Base-by-base conservation (phyloP, 805 yeast species). In the Ogataea henricii region DNA sequence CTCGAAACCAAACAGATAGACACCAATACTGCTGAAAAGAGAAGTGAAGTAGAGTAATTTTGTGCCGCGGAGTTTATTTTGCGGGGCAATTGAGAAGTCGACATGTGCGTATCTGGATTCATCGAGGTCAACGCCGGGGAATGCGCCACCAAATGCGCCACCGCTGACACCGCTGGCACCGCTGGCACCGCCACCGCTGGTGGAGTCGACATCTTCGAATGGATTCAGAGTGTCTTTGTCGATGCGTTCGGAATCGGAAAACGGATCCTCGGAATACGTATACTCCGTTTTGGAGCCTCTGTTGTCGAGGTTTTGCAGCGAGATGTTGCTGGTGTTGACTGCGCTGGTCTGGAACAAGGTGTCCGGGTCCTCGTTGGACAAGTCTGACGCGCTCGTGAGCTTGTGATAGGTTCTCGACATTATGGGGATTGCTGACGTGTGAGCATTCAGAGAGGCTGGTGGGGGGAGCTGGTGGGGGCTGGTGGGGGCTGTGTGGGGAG, bases 1-100 rank as follows among this genome's bases (percentile, higher is more conserved):
- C 61, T 83, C 89, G 64, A 82, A 85, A 2, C 91, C 91, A 59
- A 85, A 85, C 66, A 49, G 81, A 76, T 45, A 83, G 68, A 43
- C 74, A 17, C 62, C 62, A 18, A 58, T 58, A 10, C 60, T 56
- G 49, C 59, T 54, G 51, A 62, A 60, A 5, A 57, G 42, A 1
- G 65, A 59, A 4, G 65, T 62, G 42, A 60, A 48, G 30, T 62
- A 62, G 10, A 62, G 51, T 14, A 62, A 43, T 36, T 46, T 51
- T 32, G 46, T 52, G 10, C 68, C 68, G 30, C 47, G 56, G 6
- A 64, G 47, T 26, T 45, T 48, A 27, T 52, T 56, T 6, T 13
- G 26, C 8, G 60, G 61, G 1, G 21, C 21, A 3, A 45, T 34
- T 14, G 57, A 32, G 35, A 61, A 62, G 30, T 61, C 55, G 2